A percentile compares a stretch with the other conserved stretches of the same genome.
Conservation (phyloP, 2,329 filamentous ascomycete genomes). For the Elsinoe perseae region DNA sequence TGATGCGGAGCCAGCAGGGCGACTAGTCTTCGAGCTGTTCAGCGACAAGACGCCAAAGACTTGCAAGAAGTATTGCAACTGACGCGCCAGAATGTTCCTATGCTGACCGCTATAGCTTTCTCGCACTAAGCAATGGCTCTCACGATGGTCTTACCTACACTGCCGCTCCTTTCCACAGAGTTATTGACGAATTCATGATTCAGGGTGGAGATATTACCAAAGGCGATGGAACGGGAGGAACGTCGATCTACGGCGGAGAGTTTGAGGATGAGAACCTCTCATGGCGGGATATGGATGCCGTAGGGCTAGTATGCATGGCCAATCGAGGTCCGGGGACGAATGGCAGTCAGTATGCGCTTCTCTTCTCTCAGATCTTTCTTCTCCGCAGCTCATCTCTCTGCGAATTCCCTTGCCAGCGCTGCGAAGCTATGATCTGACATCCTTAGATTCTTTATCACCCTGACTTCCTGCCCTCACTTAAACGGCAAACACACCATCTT, state of each 20-base stretch:
- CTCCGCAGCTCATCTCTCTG: neutral
- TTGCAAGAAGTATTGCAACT: slow-evolving; percentile 37
- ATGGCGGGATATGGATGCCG: slow-evolving; percentile 35
- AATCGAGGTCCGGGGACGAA: slow-evolving; percentile 36
- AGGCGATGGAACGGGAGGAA: slow-evolving; percentile 35
- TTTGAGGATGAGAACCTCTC: slow-evolving; percentile 37
- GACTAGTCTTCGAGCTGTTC: slow-evolving; percentile 41
- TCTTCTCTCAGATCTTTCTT: neutral
- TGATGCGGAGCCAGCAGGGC: slow-evolving; percentile 35
- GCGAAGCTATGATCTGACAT: no score
- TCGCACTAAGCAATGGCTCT: slow-evolving; percentile 36
- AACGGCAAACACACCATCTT: slow-evolving; percentile 38
- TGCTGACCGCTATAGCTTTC: slow-evolving; percentile 32
- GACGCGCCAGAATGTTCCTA: neutral
- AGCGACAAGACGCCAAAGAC: slow-evolving; percentile 39
- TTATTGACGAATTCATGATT: slow-evolving; percentile 40
- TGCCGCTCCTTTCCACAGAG: slow-evolving; percentile 33
- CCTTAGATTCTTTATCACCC: slow-evolving; percentile 36
- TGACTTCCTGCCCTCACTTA: slow-evolving; percentile 33
- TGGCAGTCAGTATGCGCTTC: slow-evolving; percentile 31
- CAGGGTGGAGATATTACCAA: slow-evolving; percentile 38
- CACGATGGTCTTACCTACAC: slow-evolving; percentile 33
- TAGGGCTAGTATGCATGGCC: slow-evolving; percentile 36
- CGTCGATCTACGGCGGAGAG: slow-evolving; percentile 34
- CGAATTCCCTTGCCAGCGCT: neutral